Evolutionary conservation across 2,329 filamentous ascomycete genomes (phyloP), one percentile per base, ranked within the genome.

Genomic region (Ophiostoma sp.): DNA sequence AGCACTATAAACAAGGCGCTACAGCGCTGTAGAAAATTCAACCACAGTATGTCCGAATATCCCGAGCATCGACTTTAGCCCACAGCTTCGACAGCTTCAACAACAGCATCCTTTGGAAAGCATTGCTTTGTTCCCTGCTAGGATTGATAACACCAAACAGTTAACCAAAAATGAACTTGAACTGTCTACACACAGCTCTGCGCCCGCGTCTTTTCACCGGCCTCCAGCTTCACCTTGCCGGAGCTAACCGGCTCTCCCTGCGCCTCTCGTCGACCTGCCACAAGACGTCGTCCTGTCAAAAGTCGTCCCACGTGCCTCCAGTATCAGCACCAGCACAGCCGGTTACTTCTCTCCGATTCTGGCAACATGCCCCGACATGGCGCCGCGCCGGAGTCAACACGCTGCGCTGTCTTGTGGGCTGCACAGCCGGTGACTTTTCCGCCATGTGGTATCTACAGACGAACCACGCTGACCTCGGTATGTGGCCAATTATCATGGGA

Each of bases 361-460:
- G 80, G 80, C 33, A 66, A 0, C 78, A 77, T 0, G 69, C 39
- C 0, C 48, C 76, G 0, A 76, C 78, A 0, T 87, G 85, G 85
- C 79, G 77, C 35, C 78, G 85, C n/a, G 83, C 85, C 0, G 77
- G 78, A 0, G 75, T 87, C 73, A 87, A 87, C 73, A 87, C 85
- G 0, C 75, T 85, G 3, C 83, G 85, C 7, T 87, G 85, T 71
- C 79, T 87, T 1, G 76, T 84, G 1, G 85, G 85, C 8, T 87
- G 85, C 73, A 86, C 84, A 0, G 60, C 78, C 0, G 85, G 85
- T n/a, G 85, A 87, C 74, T 87, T 87, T 72, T 81, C 83, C 1
- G 80, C 83, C 0, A 81, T 87, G 79, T 87, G 85, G 84, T 79
- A 81, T 41, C 78, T 87, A 0, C 85, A 87, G 71, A 77, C 81